Percentiles rank a stretch among this genome's conserved stretches.
Evolutionary conservation across 768 basidiomycete genomes (phyloP).

Genomic region (Rhodocollybia butyracea): DNA sequence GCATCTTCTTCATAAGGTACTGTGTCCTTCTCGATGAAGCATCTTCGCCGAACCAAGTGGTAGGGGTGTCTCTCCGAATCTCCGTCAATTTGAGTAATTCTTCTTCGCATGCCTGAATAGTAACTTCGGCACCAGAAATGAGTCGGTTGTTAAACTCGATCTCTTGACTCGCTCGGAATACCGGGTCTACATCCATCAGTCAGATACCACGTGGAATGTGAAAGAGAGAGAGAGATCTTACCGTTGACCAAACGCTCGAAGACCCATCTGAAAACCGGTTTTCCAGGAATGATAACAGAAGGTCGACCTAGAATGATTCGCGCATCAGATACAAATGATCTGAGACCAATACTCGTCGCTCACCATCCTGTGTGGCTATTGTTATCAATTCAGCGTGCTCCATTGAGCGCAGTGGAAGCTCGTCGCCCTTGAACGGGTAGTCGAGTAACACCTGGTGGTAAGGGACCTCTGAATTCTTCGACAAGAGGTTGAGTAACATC

Average conservation of each 20-base stretch:
- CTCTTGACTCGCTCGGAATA: slow-evolving; percentile 81
- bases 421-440: slow-evolving; percentile 92
- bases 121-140: slow-evolving; percentile 55
- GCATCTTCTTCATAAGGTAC: slow-evolving; percentile 76
- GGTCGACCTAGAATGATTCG: slow-evolving; percentile 61
- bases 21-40: slow-evolving; percentile 58
- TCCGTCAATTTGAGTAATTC: slow-evolving; percentile 69
- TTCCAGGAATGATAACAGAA: slow-evolving; percentile 81
- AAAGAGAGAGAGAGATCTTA: slow-evolving; percentile 25
- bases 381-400: slow-evolving; percentile 88
- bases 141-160: slow-evolving; percentile 74
- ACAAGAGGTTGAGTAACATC: slow-evolving; percentile 72
- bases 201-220: not conserved
- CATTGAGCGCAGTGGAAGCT: slow-evolving; percentile 73
- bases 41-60: slow-evolving; percentile 40
- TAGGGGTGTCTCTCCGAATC: slow-evolving; percentile 51
- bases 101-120: slow-evolving; percentile 68
- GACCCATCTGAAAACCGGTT: slow-evolving; percentile 83
- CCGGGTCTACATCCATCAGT: slow-evolving; percentile 46
- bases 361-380: slow-evolving; percentile 74
- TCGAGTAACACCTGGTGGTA: slow-evolving; percentile 82
- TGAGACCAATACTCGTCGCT: slow-evolving; percentile 5
- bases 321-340: not conserved
- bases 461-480: slow-evolving; percentile 64
- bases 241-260: slow-evolving; percentile 82